Evolutionary conservation across 495 filamentous ascomycete species (phyloP), one percentile per base, ranked within the genome.

Genomic region (Lasiosphaeris hirsuta): DNA sequence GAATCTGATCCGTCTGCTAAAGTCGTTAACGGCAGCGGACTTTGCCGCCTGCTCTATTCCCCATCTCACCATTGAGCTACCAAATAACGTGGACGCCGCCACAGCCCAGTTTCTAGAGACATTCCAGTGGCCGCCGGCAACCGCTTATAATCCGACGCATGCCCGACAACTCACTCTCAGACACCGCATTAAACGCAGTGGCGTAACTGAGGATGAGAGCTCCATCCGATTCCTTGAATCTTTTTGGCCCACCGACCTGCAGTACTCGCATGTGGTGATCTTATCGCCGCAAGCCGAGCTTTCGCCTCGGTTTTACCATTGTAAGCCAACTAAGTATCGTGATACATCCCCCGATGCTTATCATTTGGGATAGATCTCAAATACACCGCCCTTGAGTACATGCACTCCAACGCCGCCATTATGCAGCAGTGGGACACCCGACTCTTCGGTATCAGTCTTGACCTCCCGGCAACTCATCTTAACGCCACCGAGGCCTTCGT

Each of bases 31-130:
- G 60, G 74, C 74, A 7, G 89, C 90, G 1, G 90, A 96, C 59
- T 92, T 88, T 66, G 81, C 84, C 54, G 83, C 84, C 3, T 76
- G 81, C 10, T 65, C 75, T 7, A 69, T 74, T 11, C 90, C 91
- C 1, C 81, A 85, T 65, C 69, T 96, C 15, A 92, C 89, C 10
- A 83, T 96, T 53, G 91, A 96, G 63, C 81, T 96, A 18, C 88
- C 90, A 6, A 72, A 80, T 52, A 70, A 79, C 35, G 73, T 90
- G 7, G 89, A 93, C 56, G 60, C 67, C 38, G 77, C 81, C 6
- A 84, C 86, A 17, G 75, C 78, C 52, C 66, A 67, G 6, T 91
- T 84, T 62, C 58, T 92, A 11, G 76, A 83, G 46, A 68, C 66
- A 3, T 81, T 90, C 50, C 64, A 75, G 15, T 92, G 89, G 85